Evolutionary conservation across 208 protist species (phyloP).

Genomic region (Tetramitus jugosus): DNA sequence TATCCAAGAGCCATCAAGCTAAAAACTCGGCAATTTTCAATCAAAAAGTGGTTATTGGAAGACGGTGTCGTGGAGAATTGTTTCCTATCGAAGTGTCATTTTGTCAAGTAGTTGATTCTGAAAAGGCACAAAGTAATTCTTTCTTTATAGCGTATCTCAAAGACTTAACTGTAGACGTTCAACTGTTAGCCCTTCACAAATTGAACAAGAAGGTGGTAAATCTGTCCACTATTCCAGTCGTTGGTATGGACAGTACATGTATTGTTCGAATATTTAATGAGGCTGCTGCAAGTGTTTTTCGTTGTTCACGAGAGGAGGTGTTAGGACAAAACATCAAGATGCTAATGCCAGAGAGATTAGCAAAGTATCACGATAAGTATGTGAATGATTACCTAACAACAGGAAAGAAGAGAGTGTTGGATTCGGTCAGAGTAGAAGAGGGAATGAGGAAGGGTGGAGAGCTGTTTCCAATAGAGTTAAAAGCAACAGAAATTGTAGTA

Average conservation of each 20-base stretch:
- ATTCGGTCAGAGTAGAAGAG: constrained; percentile 19
- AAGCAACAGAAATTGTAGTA: constrained; percentile 22
- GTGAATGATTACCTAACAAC: background rate
- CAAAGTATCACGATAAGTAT: constrained; percentile 7
- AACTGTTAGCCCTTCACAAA: background rate
- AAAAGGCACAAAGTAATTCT: background rate
- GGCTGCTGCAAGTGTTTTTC: background rate
- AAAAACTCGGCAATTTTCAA: background rate
- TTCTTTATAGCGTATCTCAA: background rate
- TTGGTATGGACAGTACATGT: background rate
- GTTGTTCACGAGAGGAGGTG: background rate
- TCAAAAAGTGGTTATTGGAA: constrained; percentile 10
- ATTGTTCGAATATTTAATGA: constrained; percentile 6
- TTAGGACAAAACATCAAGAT: constrained; percentile 14
- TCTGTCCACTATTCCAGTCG: background rate
- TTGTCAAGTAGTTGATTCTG: too few species aligned
- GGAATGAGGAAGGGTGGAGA: constrained; percentile 33
- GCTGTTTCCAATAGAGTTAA: constrained; percentile 28
- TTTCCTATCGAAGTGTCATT: constrained; percentile 33
- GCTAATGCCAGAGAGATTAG: constrained; percentile 8
- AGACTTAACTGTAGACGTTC: background rate
- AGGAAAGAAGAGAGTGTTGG: constrained; percentile 38
- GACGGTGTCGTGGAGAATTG: constrained; percentile 27
- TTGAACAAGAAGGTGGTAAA: background rate
- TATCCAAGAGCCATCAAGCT: background rate